phyloP scores from a whole-genome alignment of 2,329 filamentous ascomycete species.

The Pseudocercospora macadamiae region DNA sequence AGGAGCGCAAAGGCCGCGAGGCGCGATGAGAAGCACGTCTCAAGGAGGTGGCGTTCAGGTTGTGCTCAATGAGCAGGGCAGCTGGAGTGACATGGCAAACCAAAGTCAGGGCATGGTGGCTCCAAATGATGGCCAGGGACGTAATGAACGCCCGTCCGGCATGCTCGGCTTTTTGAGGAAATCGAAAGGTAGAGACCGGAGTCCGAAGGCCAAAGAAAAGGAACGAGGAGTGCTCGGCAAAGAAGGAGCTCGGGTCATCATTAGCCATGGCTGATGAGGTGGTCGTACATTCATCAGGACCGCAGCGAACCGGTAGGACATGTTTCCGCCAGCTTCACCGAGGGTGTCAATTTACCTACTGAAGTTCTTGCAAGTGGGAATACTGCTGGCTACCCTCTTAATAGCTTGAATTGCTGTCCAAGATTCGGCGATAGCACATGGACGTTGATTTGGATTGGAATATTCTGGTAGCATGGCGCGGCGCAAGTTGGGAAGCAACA shows the following conservation, averaged over 20 bases:
- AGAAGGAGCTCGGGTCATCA: constrained; percentile 75
- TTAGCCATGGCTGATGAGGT: constrained; percentile 32
- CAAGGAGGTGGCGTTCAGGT: constrained; percentile 86
- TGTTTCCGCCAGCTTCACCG: no score
- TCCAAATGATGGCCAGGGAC: constrained; percentile 53
- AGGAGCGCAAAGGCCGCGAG: constrained; percentile 49
- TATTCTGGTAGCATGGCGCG: constrained; percentile 6
- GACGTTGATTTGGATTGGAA: background rate
- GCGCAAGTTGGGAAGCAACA: constrained; percentile 4
- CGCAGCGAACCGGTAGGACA: no score
- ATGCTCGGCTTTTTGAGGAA: constrained; percentile 89
- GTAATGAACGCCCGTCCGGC: constrained; percentile 62
- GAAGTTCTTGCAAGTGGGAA: no score
- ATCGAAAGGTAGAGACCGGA: constrained; percentile 87
- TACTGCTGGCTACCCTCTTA: no score
- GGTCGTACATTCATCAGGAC: background rate
- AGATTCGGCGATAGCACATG: background rate
- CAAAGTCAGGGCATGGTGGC: constrained; percentile 72
- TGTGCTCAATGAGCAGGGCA: constrained; percentile 83
- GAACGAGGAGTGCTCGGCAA: constrained; percentile 90
- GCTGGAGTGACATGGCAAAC: constrained; percentile 88
- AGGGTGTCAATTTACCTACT: no score
- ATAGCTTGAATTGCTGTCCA: no score
- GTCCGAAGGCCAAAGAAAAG: constrained; percentile 80
- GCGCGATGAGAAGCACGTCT: constrained; percentile 71